A percentile compares a stretch with the other conserved stretches of the same genome.
phyloP scores from a whole-genome alignment of 2,329 filamentous ascomycete genomes.

The Calonectria honghensis region DNA sequence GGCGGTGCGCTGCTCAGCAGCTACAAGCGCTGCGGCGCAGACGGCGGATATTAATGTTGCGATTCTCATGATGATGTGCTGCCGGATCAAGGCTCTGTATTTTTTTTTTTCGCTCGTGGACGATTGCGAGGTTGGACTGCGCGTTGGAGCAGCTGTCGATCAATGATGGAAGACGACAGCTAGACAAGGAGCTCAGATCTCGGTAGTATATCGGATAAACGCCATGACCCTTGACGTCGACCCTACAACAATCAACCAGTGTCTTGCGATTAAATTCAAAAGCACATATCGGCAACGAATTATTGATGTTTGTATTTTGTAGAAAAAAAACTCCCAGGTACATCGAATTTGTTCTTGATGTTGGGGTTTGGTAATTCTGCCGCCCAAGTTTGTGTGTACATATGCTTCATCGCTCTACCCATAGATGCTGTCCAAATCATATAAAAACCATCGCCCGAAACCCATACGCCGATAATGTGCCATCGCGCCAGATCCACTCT shows the following conservation, averaged over 20 bases:
- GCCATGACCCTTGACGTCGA: neutral
- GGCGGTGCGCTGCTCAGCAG: constrained; percentile 65
- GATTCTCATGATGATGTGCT: constrained; percentile 63
- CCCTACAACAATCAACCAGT: neutral
- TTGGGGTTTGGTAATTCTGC: constrained; percentile 41
- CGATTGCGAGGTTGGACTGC: constrained; percentile 30
- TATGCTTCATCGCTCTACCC: constrained; percentile 46
- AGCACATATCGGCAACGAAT: neutral
- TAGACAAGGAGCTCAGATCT: constrained; percentile 35
- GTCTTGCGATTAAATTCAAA: neutral
- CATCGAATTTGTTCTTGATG: constrained; percentile 28
- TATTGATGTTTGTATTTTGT: neutral
- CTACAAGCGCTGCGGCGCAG: constrained; percentile 64
- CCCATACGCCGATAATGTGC: constrained; percentile 53
- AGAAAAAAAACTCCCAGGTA: neutral
- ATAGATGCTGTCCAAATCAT: constrained; percentile 46
- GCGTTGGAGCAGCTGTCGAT: constrained; percentile 33
- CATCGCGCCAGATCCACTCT: constrained; percentile 46
- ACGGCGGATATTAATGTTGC: constrained; percentile 64
- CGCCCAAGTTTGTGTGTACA: constrained; percentile 44
- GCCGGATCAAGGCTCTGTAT: constrained; percentile 3
- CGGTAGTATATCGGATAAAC: constrained; percentile 52
- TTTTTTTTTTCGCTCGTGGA: constrained; percentile 5
- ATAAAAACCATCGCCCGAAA: constrained; percentile 41
- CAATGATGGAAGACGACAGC: constrained; percentile 47